These are phyloP conservation scores for Aspergillus sp. DNA, from an alignment of 2,329 filamentous ascomycete species.

Conservation along the genomic window DNA sequence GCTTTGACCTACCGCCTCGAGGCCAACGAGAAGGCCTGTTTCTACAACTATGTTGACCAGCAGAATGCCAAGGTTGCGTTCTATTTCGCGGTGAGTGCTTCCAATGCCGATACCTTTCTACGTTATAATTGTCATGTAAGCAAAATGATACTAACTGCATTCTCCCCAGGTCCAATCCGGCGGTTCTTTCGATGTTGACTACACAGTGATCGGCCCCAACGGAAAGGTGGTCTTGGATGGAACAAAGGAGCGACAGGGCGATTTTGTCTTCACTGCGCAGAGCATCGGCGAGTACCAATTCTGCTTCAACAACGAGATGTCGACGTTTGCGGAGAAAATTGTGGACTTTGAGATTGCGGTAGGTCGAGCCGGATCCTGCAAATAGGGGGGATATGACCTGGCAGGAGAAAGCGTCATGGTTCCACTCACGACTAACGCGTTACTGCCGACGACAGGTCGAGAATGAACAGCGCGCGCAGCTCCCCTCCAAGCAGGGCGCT, in stretches of 20 bases:
- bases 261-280: conserved; percentile 95
- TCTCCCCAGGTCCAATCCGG: conserved; percentile 85
- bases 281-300: conserved; percentile 87
- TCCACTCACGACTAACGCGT: too few relatives aligned
- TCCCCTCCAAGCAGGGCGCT: conserved; percentile 85
- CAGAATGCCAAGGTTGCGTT: conserved; percentile 89
- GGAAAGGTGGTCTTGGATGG: conserved; percentile 81
- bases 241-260: conserved; percentile 88
- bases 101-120: neutral
- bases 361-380: conserved; percentile 35
- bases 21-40: conserved; percentile 93
- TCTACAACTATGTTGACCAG: conserved; percentile 77
- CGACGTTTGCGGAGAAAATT: conserved; percentile 93
- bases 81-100: conserved; percentile 82
- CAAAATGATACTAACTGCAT: neutral
- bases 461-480: conserved; percentile 76
- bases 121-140: neutral
- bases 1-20: conserved; percentile 89
- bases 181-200: conserved; percentile 96
- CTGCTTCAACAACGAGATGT: conserved; percentile 99
- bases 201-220: conserved; percentile 77
- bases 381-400: too few relatives aligned
- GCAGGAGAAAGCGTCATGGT: too few relatives aligned
- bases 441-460: conserved; percentile 63
- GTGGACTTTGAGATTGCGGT: conserved; percentile 98